A percentile compares a stretch with the other conserved stretches of the same genome.
Conservation (phyloP, 2,329 filamentous ascomycete species). For the Torrubiella hemipterigena region DNA sequence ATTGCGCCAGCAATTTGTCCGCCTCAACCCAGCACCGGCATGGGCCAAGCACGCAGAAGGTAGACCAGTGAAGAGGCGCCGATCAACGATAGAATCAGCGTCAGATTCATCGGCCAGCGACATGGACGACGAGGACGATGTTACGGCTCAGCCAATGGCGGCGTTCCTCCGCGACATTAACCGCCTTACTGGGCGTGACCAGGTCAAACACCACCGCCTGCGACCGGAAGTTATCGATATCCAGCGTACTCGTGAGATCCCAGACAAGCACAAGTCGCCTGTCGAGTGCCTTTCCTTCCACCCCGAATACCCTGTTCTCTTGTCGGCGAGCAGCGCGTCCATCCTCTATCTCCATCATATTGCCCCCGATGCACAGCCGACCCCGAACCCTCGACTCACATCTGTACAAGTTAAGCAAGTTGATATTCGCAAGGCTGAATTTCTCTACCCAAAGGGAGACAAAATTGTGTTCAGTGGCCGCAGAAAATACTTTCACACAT, state of each 20-base stretch:
- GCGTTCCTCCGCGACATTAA: constrained; percentile 65
- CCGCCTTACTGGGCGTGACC: constrained; percentile 45
- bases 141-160: constrained; percentile 67
- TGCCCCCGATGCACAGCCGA: constrained; percentile 59
- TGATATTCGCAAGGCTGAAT: constrained; percentile 73
- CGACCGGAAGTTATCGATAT: constrained; percentile 85
- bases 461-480: constrained; percentile 83
- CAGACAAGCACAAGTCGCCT: constrained; percentile 63
- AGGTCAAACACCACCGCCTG: constrained; percentile 55
- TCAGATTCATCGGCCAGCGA: constrained; percentile 34
- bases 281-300: constrained; percentile 84
- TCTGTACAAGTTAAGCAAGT: constrained; percentile 78
- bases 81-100: constrained; percentile 39
- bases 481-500: constrained; percentile 84
- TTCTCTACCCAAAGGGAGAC: constrained; percentile 59
- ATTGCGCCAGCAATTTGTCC: constrained; percentile 64
- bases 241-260: constrained; percentile 76
- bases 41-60: constrained; percentile 44
- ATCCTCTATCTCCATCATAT: constrained; percentile 86
- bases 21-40: constrained; percentile 45
- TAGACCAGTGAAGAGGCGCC: constrained; percentile 37
- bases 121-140: constrained; percentile 41
- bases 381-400: constrained; percentile 79
- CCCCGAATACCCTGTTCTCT: constrained; percentile 72
- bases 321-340: constrained; percentile 78